Evolutionary conservation across 2,329 filamentous ascomycete genomes (phyloP).

Genomic region (Apiospora aurea): DNA sequence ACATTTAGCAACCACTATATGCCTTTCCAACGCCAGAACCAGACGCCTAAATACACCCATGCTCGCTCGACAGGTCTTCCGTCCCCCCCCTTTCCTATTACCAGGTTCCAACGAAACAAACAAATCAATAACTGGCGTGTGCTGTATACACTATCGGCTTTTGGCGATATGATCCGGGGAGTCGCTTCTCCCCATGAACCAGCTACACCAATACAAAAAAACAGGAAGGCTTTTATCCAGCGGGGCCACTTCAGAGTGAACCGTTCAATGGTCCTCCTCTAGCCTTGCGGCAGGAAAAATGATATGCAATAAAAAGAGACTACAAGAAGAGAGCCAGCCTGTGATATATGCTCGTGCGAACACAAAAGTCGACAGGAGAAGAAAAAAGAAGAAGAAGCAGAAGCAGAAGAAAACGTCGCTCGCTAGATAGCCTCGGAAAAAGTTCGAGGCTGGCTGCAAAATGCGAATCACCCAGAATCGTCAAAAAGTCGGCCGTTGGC

Average conservation of each 20-base stretch:
- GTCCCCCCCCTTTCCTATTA: constrained; percentile 5
- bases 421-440: neutral
- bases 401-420: constrained; percentile 8
- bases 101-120: constrained; percentile 5
- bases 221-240: neutral
- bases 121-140: neutral
- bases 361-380: constrained; percentile 16
- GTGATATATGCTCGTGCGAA: constrained; percentile 16
- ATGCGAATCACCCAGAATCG: constrained; percentile 24
- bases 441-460: neutral
- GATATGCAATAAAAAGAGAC: constrained; percentile 27
- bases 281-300: constrained; percentile 27
- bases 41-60: constrained; percentile 18
- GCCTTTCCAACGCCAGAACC: constrained; percentile 14
- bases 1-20: constrained; percentile 21
- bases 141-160: neutral
- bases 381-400: constrained; percentile 9
- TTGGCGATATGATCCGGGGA: neutral
- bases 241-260: constrained; percentile 11
- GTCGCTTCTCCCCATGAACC: neutral
- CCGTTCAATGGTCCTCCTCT: constrained; percentile 15
- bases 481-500: constrained; percentile 22
- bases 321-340: constrained; percentile 25
- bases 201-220: constrained; percentile 7
- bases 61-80: neutral